Evolutionary conservation across 495 filamentous ascomycete species (phyloP).

Genomic region (Daldinia childiae): DNA sequence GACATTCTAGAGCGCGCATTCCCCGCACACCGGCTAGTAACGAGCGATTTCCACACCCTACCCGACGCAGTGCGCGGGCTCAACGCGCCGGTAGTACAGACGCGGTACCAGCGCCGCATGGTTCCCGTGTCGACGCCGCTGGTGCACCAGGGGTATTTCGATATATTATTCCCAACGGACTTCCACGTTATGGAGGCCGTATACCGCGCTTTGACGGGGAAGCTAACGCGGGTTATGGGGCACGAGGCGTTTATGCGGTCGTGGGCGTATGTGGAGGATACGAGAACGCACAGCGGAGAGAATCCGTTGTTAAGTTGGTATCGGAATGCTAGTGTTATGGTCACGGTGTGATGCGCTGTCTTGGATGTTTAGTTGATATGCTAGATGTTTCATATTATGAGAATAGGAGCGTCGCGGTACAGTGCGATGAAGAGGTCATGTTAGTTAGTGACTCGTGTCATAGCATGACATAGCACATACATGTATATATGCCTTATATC

Average conservation of each 20-base stretch:
- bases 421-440: neutral
- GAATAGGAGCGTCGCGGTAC: neutral
- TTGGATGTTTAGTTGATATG: neutral
- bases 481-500: neutral
- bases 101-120: conserved; percentile 82
- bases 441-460: neutral
- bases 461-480: neutral
- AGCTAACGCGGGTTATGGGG: conserved; percentile 80
- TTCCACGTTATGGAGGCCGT: conserved; percentile 88
- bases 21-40: conserved; percentile 86
- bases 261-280: conserved; percentile 92
- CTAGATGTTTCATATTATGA: neutral
- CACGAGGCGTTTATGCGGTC: conserved; percentile 90
- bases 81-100: conserved; percentile 96
- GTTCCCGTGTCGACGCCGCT: conserved; percentile 91
- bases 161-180: conserved; percentile 97
- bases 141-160: conserved; percentile 98
- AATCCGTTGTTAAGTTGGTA: conserved; percentile 95
- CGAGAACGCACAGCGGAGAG: conserved; percentile 86
- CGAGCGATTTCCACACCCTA: conserved; percentile 87
- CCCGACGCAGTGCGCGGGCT: conserved; percentile 83
- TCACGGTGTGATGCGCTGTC: conserved; percentile 67
- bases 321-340: conserved; percentile 89
- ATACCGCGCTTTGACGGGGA: conserved; percentile 90
- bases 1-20: conserved; percentile 86